Evolutionary conservation across 768 basidiomycete genomes (phyloP), one percentile per base, ranked within the genome.

Genomic region (Tricholoma bakamatsutake): DNA sequence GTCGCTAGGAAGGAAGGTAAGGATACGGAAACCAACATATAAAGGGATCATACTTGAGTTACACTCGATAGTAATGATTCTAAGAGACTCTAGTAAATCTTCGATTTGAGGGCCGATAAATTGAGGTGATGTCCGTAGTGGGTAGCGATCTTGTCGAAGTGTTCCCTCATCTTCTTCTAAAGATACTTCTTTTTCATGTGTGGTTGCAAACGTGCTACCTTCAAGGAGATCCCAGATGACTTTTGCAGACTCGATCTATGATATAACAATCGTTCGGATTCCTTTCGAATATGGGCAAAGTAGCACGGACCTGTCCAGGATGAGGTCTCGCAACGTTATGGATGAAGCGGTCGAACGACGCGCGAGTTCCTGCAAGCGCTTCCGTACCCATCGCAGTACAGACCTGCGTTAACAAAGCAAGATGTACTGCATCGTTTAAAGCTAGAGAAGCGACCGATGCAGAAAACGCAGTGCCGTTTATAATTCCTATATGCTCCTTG

Each of bases 391-490:
- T 80, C 0, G 91, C 91, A 0, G 91, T 93, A 62, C 84, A 80
- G 5, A 87, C 79, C 76, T 90, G 80, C 11, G 87, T 76, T 17
- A 88, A 75, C 21, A 89, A 69, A 8, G 80, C 80, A 34, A 88
- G 72, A 56, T 86, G 85, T 34, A 83, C 80, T 15, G 88, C 83
- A 48, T 90, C 88, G 60, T 83, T 80, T 52, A 91, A 70, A 8
- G 86, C 88, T 13, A 94, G 76, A 6, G 85, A 76, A 4, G 83
- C 87, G n/a, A 90, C 80, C 6, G 88, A 84, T 0, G 91, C 84
- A 33, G 87, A 88, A 69, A 92, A 92, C 0, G 90, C 88, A 1
- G 91, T 92, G 50, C 92, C 93, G 65, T 94, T 94, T 40, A 90
- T 70, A 51, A 91, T 81, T 11, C 89, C 90, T 12, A 90, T 78